Conservation (phyloP, 495 filamentous ascomycete species). For the Aspergillus avenaceus region DNA sequence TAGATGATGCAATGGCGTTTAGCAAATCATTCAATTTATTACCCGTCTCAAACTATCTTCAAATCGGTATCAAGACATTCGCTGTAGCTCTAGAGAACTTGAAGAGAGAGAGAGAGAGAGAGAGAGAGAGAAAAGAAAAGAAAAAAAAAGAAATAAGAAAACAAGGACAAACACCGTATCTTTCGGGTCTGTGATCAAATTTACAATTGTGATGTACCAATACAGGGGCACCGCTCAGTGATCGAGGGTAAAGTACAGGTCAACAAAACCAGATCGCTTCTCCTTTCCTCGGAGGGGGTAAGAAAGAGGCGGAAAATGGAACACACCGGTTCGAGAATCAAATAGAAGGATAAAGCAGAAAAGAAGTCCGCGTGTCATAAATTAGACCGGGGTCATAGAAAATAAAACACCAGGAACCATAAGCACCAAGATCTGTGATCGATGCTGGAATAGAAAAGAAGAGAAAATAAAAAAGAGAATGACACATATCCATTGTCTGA, state of each 20-base stretch:
- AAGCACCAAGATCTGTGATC: background rate
- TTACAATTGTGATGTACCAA: background rate
- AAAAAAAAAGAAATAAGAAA: no score
- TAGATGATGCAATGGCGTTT: slow-evolving; percentile 46
- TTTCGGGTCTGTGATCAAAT: background rate
- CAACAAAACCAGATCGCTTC: background rate
- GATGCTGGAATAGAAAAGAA: background rate
- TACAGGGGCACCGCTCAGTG: background rate
- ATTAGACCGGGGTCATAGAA: background rate
- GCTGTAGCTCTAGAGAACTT: background rate
- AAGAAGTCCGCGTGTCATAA: background rate
- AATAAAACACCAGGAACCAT: slow-evolving; percentile 2
- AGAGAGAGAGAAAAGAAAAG: no score
- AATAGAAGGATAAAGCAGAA: background rate
- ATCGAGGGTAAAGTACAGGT: background rate
- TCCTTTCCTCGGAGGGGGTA: background rate
- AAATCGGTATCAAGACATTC: slow-evolving; percentile 7
- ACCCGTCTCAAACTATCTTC: background rate
- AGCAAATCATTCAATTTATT: slow-evolving; percentile 18
- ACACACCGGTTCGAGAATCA: background rate
- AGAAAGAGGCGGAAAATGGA: background rate
- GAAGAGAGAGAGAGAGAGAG: no score
- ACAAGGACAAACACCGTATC: background rate
- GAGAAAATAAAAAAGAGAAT: slow-evolving; percentile 5
- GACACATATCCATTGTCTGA: slow-evolving; percentile 6